Base-by-base conservation (phyloP, 129 eudicot genomes). In the Tagetes patula region DNA sequence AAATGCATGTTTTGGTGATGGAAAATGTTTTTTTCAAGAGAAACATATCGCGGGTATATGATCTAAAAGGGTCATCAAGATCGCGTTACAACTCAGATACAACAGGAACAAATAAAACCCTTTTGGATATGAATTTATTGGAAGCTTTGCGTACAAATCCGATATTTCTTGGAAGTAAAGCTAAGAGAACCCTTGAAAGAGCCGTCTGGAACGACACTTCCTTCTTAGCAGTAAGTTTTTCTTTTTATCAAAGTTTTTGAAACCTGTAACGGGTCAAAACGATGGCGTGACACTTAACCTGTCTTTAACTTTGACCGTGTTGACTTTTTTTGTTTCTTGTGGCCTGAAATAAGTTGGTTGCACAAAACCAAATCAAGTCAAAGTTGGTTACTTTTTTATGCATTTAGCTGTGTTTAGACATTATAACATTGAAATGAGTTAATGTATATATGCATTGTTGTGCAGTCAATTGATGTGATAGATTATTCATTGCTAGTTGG, bases 131-230 rank as follows among this genome's bases (percentile, higher is more conserved):
- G 91, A 95, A 90, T 77, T 85, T 95, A 6, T 73, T 95, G 39
- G 99, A 95, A 73, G 81, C 96, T 8, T 76, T 95, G 61, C 87
- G 90, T 5, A 86, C 97, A 42, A 83, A 80, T 63, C 97, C 99
- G 11, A 95, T 95, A 30, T 95, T 95, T 82, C 91, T 90, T 65
- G 91, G 94, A 53, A 85, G 94, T 85, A 95, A 95, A 72, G 93
- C 97, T 3, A 95, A 95, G 75, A 78, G 97, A 79, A 85, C 69
- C 59, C 83, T 95, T 1, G 99, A 95, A 80, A 83, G 99, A 86
- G 94, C 97, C 8, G 94, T 95, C 49, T 95, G 99, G 99, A 95
- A 95, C 30, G 99, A 95, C 74, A 90, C 97, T 5, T 84, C 97
- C 30, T 95, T 95, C 72, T 69, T 95, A 62, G 97, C 99, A 37